Conservation (phyloP, 2,329 filamentous ascomycete genomes). For the Penicillium sp. region DNA sequence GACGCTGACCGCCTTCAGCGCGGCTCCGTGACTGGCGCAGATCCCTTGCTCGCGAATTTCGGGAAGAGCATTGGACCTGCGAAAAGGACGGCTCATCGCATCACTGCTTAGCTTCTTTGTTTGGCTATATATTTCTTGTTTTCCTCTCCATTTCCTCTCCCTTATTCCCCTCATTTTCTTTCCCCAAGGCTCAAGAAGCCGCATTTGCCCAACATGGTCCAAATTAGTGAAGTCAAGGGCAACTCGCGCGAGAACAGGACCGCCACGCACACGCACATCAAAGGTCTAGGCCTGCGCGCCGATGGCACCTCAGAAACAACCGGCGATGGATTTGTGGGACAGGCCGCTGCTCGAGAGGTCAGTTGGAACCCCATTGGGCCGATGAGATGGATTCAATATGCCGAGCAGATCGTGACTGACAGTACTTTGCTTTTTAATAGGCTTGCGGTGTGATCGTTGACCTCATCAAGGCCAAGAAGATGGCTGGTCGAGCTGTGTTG, state of each 20-base stretch:
- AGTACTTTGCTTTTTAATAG: conserved; percentile 45
- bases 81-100: conserved; percentile 10
- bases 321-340: conserved; percentile 83
- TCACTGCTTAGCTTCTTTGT: conserved; percentile 17
- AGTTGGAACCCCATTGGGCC: conserved; percentile 20
- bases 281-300: conserved; percentile 79
- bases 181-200: conserved; percentile 26
- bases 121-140: conserved; percentile 9
- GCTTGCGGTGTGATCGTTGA: conserved; percentile 96
- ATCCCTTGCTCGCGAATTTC: conserved; percentile 37
- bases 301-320: conserved; percentile 84
- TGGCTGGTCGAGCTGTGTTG: conserved; percentile 91
- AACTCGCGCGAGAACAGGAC: conserved; percentile 94
- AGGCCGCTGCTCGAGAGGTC: conserved; percentile 84
- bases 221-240: conserved; percentile 92
- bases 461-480: conserved; percentile 92
- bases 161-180: not conserved
- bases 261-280: conserved; percentile 96
- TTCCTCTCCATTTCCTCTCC: not conserved
- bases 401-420: not conserved
- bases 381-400: not conserved
- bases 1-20: conserved; percentile 38
- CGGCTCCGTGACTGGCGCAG: conserved; percentile 29
- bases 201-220: conserved; percentile 62
- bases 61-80: conserved; percentile 26